Evolutionary conservation across 148 eudicot species (phyloP), one percentile per base, ranked within the genome.

Genomic region (Spergularia marina): DNA sequence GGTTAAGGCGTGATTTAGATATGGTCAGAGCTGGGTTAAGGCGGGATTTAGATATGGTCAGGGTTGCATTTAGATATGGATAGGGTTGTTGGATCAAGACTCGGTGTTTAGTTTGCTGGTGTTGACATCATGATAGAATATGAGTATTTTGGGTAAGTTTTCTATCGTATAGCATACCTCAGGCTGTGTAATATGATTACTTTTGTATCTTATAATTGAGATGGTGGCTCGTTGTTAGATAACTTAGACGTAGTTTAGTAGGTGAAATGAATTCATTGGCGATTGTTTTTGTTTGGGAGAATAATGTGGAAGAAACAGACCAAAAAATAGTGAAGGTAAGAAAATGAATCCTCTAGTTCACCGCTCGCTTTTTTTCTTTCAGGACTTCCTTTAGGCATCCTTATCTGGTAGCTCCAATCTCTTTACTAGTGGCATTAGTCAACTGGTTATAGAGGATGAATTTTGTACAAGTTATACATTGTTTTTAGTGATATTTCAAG

Each of bases 71-170:
- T 30, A 30, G 36, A 30, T 30, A 30, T 30, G 36, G 36, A 30
- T 30, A 30, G 36, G 2, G 36, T 2, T 30, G 36, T 30, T 30
- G 36, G 36, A 30, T 30, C 36, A 30, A 30, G 36, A 30, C 36
- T 30, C 4, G 36, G 0, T 30, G 36, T 30, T 30, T 30, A 30
- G 36, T 30, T 30, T 30, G 36, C 36, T 30, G 36, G 36, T 30
- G 1, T 30, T 30, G 36, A 30, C 36, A 30, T 30, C 36, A 30
- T 30, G 36, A 30, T 30, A 30, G 36, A 30, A 30, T 30, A 30
- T 30, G 36, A 30, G 36, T 30, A 30, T 30, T 30, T 30, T 30
- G 89, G 88, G 99, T 96, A 80, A 80, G 92, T 79, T 4, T 64
- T 30, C 52, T 66, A 30, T 30, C 36, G 36, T 30, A 9, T 18